phyloP scores from a whole-genome alignment of 768 basidiomycete genomes.

The Tylopilus intermedius region DNA sequence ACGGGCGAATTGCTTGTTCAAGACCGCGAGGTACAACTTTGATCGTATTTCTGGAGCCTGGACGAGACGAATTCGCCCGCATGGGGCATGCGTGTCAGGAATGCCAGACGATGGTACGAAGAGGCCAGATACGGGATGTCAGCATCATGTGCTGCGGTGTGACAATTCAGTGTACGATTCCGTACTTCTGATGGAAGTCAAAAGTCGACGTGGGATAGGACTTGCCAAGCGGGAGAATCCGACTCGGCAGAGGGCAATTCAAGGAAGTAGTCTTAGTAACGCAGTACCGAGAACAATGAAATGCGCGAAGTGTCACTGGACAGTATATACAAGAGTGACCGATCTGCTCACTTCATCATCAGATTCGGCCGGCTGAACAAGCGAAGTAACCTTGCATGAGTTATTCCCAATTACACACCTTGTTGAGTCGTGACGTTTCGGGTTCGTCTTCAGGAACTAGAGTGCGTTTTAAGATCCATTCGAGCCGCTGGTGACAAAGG shows the following conservation, averaged over 20 bases:
- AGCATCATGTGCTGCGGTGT: too few species aligned
- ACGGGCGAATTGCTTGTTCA: too few species aligned
- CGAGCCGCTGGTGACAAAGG: conserved; percentile 83
- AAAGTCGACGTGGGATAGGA: too few species aligned
- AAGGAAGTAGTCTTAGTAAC: conserved; percentile 64
- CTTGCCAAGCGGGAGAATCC: too few species aligned
- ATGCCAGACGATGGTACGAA: too few species aligned
- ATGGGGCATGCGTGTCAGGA: too few species aligned
- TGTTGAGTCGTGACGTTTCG: conserved; percentile 29
- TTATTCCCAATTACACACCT: conserved; percentile 55
- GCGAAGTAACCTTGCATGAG: conserved; percentile 69
- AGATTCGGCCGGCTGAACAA: conserved; percentile 14
- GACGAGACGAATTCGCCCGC: too few species aligned
- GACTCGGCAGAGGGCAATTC: conserved; percentile 65
- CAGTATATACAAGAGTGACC: conserved; percentile 51
- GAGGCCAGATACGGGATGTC: too few species aligned
- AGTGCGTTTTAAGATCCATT: conserved; percentile 68
- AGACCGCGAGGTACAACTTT: too few species aligned
- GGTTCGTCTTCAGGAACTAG: conserved; percentile 20
- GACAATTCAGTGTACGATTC: too few species aligned
- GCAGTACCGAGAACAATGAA: conserved; percentile 75
- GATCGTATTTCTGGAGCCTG: too few species aligned
- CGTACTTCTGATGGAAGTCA: too few species aligned
- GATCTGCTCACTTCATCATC: conserved; percentile 21
- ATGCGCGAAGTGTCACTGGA: conserved; percentile 79